Conservation (phyloP, 2,329 filamentous ascomycete genomes). For the Monosporascus sp. region DNA sequence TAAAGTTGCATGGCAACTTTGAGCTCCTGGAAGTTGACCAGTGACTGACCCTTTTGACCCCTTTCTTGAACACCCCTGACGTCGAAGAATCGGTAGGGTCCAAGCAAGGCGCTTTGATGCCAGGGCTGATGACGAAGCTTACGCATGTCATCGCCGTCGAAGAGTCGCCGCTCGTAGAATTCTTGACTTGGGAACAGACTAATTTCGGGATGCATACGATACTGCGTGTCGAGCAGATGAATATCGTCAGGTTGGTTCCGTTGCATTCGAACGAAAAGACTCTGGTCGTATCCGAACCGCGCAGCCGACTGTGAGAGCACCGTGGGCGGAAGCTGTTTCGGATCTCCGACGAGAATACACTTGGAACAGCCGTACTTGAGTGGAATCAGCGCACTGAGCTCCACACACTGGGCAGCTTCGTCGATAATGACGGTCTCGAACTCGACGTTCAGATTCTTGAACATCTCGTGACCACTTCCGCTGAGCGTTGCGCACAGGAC, state of each 20-base stretch:
- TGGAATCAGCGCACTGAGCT: conserved; percentile 91
- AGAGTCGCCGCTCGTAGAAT: conserved; percentile 85
- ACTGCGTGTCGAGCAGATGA: conserved; percentile 94
- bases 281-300: conserved; percentile 92
- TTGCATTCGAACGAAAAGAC: conserved; percentile 97
- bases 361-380: conserved; percentile 96
- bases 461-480: conserved; percentile 95
- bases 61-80: conserved; percentile 82
- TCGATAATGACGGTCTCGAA: conserved; percentile 99
- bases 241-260: conserved; percentile 82
- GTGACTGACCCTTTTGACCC: conserved; percentile 78
- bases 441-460: conserved; percentile 88
- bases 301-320: conserved; percentile 92
- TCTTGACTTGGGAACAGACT: conserved; percentile 83
- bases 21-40: conserved; percentile 84
- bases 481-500: conserved; percentile 93
- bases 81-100: conserved; percentile 96
- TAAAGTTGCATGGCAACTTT: conserved; percentile 84
- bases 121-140: conserved; percentile 72
- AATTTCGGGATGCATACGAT: conserved; percentile 98
- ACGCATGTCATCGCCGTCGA: conserved; percentile 82
- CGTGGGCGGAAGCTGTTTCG: conserved; percentile 93
- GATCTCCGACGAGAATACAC: conserved; percentile 95
- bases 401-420: conserved; percentile 96
- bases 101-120: conserved; percentile 77